Base-by-base conservation (phyloP, 2,329 filamentous ascomycete species). In the Cordyceps javanica region DNA sequence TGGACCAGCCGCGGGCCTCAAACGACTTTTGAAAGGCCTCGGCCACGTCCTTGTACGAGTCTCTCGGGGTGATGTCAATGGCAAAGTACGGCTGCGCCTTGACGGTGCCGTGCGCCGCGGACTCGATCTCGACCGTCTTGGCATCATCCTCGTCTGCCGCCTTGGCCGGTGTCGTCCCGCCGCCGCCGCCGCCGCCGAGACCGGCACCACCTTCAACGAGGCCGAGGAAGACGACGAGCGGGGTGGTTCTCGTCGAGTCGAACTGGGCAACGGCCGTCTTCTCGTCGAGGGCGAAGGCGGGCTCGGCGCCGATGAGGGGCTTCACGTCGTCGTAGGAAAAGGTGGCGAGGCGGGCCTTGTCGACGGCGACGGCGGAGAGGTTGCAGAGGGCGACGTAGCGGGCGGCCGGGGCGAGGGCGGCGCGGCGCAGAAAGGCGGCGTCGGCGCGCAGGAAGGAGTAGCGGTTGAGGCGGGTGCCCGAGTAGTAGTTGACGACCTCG, bases 81-180 rank as follows among this genome's bases (percentile, higher is more conserved):
- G 92, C 93, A 69, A 97, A 99, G 73, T 86, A 95, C 1, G 94
- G 92, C 50, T 81, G 80, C 3, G 93, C 94, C 34, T 78, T 82
- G 69, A 96, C 95, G 49, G 84, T 83, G 60, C 84, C 85, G 67
- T 87, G 88, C 2, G 66, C 63, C 5, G 62, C 61, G 19, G 71
- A 68, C 21, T 65, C 45, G 41, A 70, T 62, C 30, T 67, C 64
- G 7, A 61, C 61, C 25, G 70, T 68, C n/a, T 65, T 38, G 36
- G 67, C 60, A 16, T 55, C 49, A 6, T 62, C 60, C n/a, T n/a
- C 23, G 6, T n/a, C n/a, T n/a, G n/a, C n/a, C n/a, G n/a, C n/a
- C n/a, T n/a, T n/a, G n/a, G n/a, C n/a, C n/a, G n/a, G n/a, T n/a
- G n/a, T n/a, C n/a, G n/a, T n/a, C n/a, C n/a, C n/a, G 25, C 10